These are phyloP conservation scores for Ogataea ramenticola DNA, from an alignment of 805 yeast species.

Conservation along the genomic window DNA sequence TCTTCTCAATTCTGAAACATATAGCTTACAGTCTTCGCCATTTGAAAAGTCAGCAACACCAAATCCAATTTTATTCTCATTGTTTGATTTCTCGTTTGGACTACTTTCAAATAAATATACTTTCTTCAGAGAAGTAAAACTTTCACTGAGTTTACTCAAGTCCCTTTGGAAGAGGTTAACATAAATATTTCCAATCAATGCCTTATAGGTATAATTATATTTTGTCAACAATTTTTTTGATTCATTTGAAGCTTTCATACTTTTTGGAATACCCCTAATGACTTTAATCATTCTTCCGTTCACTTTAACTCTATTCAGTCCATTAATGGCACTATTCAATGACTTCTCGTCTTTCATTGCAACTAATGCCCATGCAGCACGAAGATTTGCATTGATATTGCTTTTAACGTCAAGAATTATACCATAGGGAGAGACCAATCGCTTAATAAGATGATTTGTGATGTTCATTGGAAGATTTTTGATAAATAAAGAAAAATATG, in stretches of 20 bases:
- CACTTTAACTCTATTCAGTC: constrained; percentile 20
- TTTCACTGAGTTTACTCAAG: not conserved
- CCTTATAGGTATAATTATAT: constrained; percentile 3
- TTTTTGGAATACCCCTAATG: constrained; percentile 27
- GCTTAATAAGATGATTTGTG: constrained; percentile 16
- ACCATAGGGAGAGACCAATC: constrained; percentile 24
- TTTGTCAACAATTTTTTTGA: not conserved
- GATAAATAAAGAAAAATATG: constrained; percentile 23
- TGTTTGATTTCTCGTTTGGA: not conserved
- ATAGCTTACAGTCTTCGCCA: not conserved
- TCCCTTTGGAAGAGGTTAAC: no score
- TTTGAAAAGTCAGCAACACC: not conserved
- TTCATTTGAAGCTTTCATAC: constrained; percentile 11
- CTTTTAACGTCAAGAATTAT: constrained; percentile 19
- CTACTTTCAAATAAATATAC: not conserved
- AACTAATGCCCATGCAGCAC: constrained; percentile 27
- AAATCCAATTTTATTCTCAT: not conserved
- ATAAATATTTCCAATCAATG: not conserved
- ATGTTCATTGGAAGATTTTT: constrained; percentile 23
- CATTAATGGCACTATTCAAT: constrained; percentile 18
- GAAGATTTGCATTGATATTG: constrained; percentile 19
- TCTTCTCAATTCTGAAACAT: not conserved
- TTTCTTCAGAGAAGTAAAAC: not conserved
- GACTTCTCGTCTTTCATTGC: constrained; percentile 19
- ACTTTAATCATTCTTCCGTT: constrained; percentile 23